A percentile compares a stretch with the other conserved stretches of the same genome.
phyloP scores from a whole-genome alignment of 2,329 filamentous ascomycete species.

The Aspergillus felis region DNA sequence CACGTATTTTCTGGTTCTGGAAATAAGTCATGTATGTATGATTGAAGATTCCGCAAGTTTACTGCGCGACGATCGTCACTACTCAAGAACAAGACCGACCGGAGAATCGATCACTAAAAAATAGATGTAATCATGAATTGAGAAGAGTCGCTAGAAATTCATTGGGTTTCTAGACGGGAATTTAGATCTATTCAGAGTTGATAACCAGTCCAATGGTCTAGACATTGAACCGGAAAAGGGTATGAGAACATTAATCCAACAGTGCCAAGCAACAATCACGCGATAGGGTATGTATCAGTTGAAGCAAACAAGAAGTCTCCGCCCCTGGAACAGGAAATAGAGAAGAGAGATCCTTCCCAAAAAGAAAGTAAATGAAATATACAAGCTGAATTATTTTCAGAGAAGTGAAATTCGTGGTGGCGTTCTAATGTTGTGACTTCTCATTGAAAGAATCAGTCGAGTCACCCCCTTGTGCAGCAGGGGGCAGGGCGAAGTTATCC shows the following conservation, averaged over 20 bases:
- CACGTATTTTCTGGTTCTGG: not conserved
- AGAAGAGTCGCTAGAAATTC: not conserved
- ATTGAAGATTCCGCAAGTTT: not conserved
- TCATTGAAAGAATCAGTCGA: conserved; percentile 21
- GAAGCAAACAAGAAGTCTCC: not conserved
- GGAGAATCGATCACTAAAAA: not conserved
- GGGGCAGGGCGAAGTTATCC: conserved; percentile 32
- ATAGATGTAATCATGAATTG: not conserved
- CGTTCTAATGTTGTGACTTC: conserved; percentile 12
- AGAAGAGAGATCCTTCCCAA: conserved; percentile 4
- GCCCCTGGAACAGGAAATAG: not conserved
- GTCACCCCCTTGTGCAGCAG: conserved; percentile 27
- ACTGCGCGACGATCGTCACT: not conserved
- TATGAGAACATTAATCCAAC: not conserved
- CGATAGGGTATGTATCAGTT: conserved; percentile 3
- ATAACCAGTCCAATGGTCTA: not conserved
- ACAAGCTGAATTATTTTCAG: conserved; percentile 3
- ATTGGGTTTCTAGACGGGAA: not conserved
- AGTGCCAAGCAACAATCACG: not conserved
- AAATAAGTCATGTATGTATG: not conserved
- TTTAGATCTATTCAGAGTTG: not conserved
- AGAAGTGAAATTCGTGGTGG: not conserved
- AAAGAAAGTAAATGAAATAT: conserved; percentile 10
- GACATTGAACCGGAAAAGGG: not conserved
- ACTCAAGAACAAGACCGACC: not conserved